Percentiles rank a stretch among this genome's conserved stretches.
These are phyloP conservation scores for Chamaecyparis obtusa DNA, from an alignment of 75 land plant genomes.

Conservation along the genomic window DNA sequence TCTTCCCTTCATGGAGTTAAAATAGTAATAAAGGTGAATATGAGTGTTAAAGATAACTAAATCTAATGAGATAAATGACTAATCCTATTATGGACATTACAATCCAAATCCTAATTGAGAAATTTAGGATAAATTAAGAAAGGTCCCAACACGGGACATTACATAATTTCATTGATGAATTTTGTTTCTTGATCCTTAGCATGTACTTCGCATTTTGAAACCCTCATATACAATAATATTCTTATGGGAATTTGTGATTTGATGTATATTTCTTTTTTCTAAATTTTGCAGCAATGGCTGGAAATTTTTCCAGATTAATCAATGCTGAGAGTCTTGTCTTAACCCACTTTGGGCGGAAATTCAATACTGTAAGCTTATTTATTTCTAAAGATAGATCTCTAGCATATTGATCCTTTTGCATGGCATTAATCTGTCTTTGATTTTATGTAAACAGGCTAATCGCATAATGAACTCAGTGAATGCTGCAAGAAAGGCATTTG, in stretches of 20 bases:
- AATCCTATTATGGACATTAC: too few species aligned
- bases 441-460: not conserved
- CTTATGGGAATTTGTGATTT: not conserved
- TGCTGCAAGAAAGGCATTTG: slow-evolving; percentile 27
- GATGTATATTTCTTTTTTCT: not conserved
- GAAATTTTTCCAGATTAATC: slow-evolving; percentile 40
- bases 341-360: slow-evolving; percentile 47
- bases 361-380: slow-evolving; percentile 23
- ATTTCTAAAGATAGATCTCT: not conserved
- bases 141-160: too few species aligned
- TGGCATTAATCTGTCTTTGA: not conserved
- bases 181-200: not conserved
- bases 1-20: too few species aligned
- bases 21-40: too few species aligned
- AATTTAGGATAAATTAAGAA: too few species aligned
- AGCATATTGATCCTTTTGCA: not conserved
- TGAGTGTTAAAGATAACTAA: too few species aligned
- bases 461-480: slow-evolving; percentile 9
- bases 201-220: not conserved
- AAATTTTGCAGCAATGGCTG: slow-evolving; percentile 42
- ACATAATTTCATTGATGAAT: not conserved
- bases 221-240: not conserved
- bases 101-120: too few species aligned
- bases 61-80: too few species aligned
- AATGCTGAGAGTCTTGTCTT: slow-evolving; percentile 38